Evolutionary conservation across 768 basidiomycete species (phyloP), one percentile per base, ranked within the genome.

Genomic region (Hygrocybe coccinea): DNA sequence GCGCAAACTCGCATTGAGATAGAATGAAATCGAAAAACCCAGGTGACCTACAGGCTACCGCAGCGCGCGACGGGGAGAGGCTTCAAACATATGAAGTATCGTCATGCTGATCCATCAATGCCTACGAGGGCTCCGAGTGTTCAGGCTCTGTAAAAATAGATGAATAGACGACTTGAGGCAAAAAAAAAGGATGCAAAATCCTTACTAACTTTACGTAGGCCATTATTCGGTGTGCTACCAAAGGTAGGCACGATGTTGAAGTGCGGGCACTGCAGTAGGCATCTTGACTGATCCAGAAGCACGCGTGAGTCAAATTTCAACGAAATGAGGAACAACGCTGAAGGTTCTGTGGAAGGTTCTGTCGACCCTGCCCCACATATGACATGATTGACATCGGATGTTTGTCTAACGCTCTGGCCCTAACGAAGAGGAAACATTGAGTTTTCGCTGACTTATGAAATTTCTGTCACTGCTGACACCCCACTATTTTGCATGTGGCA

Each of bases 61-160:
- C 76, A 15, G 37, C 68, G 64, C 50, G 74, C 65, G 5, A 73
- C 63, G 8, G 78, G 79, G 11, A 80, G 60, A 11, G 79, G 79
- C 70, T 79, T 73, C 54, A 22, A 22, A 19, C 36, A 29, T 12
- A 38, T 21, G n/a, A 25, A 8, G 3, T 33, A 29, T 29, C 37
- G 15, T 51, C 55, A 10, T 6, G 12, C 24, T 41, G 12, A n/a
- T 53, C 9, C 17, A 35, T 3, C 2, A 33, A 14, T 25, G 52
- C n/a, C n/a, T n/a, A n/a, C n/a, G n/a, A 64, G 10, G 46, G 54
- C 46, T 25, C 59, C 54, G n/a, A 52, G 56, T 10, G 65, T 57
- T 15, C 60, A 57, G 21, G 60, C 17, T 34, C 36, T 17, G 19
- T 36, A 38, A 34, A 3, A 2, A 11, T 7, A 21, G 15, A 19